These are phyloP conservation scores for Salix udensis DNA, from an alignment of 345 rosid species.

Conservation along the genomic window DNA sequence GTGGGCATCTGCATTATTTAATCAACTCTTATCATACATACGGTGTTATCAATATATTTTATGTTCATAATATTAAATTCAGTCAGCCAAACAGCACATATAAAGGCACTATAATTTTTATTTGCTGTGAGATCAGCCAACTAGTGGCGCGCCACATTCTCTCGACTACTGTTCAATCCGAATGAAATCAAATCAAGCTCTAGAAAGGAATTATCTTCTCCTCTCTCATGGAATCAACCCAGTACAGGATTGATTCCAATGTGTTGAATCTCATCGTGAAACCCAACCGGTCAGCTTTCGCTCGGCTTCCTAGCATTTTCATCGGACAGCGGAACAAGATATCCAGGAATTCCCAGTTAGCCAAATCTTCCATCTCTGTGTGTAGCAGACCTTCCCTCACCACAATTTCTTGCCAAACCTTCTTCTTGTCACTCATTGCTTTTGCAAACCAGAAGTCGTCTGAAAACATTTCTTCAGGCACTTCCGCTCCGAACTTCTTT, in stretches of 20 bases:
- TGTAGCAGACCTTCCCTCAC: constrained; percentile 41
- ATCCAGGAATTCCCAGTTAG: constrained; percentile 80
- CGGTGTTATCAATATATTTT: background rate
- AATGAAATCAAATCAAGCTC: background rate
- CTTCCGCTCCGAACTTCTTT: constrained; percentile 49
- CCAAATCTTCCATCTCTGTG: constrained; percentile 68
- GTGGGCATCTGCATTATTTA: background rate
- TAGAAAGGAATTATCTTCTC: constrained; percentile 54
- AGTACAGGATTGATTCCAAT: constrained; percentile 60
- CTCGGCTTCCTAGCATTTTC: constrained; percentile 64
- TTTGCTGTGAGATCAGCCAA: background rate
- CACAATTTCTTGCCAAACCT: constrained; percentile 66
- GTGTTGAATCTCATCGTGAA: constrained; percentile 56
- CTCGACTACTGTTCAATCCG: background rate
- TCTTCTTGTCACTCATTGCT: constrained; percentile 48
- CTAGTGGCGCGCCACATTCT: background rate
- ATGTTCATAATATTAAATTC: background rate
- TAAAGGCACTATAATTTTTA: background rate
- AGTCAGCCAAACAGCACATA: background rate
- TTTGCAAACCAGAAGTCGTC: constrained; percentile 43
- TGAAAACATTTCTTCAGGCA: constrained; percentile 38
- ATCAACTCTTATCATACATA: background rate
- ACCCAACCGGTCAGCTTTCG: constrained; percentile 59
- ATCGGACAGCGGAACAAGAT: constrained; percentile 60
- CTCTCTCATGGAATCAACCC: constrained; percentile 70